Conservation (phyloP, 495 filamentous ascomycete genomes). For the Xylona heveae region DNA sequence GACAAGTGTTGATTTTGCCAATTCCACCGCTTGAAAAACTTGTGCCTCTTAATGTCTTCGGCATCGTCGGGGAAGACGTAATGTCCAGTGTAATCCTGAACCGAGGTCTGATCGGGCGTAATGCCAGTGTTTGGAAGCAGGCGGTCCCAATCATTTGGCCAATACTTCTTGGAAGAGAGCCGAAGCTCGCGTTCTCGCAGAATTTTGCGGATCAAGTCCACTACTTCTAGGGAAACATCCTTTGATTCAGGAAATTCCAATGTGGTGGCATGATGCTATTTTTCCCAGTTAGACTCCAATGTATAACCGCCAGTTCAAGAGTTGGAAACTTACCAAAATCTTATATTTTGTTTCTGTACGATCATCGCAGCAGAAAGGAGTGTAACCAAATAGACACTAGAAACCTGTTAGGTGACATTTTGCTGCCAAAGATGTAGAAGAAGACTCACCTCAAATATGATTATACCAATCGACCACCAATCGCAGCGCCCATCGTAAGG, state of each 20-base stretch:
- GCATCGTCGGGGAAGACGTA: constrained; percentile 34
- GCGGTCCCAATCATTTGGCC: constrained; percentile 27
- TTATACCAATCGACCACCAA: constrained; percentile 91
- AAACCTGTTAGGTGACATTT: no score
- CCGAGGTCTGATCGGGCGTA: neutral
- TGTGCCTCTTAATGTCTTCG: constrained; percentile 21
- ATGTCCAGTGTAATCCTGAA: neutral
- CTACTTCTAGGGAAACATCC: constrained; percentile 30
- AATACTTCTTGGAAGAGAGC: constrained; percentile 52
- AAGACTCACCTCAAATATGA: constrained; percentile 53
- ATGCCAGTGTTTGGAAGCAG: neutral
- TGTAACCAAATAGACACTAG: constrained; percentile 72
- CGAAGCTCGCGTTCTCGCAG: constrained; percentile 58
- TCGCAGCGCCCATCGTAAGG: constrained; percentile 82
- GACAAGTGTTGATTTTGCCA: constrained; percentile 29
- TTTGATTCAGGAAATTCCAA: constrained; percentile 40
- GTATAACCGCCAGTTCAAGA: constrained; percentile 1
- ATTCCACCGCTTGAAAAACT: constrained; percentile 18
- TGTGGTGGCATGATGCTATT: constrained; percentile 27
- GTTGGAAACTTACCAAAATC: constrained; percentile 38
- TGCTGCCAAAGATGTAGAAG: no score
- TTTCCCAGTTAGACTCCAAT: neutral
- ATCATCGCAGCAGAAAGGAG: constrained; percentile 69
- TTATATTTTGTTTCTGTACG: constrained; percentile 60
- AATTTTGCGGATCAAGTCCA: constrained; percentile 52